Percentiles rank a stretch among this genome's conserved stretches.
These are phyloP conservation scores for Geranium incanum DNA, from an alignment of 441 rosid genomes.

Conservation along the genomic window DNA sequence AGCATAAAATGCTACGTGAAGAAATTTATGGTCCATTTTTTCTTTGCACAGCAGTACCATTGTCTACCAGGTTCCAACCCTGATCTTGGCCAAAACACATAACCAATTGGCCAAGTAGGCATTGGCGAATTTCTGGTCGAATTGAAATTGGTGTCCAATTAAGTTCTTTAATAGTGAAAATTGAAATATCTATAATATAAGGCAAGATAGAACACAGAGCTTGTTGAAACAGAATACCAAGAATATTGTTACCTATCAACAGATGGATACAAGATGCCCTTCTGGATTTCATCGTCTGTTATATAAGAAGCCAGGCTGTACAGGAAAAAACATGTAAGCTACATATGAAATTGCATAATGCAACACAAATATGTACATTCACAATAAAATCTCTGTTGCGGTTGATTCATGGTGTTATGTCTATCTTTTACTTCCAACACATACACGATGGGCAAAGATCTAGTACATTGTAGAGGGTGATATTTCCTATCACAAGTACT, in stretches of 20 bases:
- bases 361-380: not conserved
- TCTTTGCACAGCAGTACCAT: not conserved
- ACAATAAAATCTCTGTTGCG: not conserved
- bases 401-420: slow-evolving; percentile 2
- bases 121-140: not conserved
- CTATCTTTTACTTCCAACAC: not conserved
- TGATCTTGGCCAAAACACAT: not conserved
- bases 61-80: not conserved
- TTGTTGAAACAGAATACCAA: not conserved
- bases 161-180: not conserved
- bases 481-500: not conserved
- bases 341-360: not conserved
- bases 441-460: no score
- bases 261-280: slow-evolving; percentile 81
- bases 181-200: not conserved
- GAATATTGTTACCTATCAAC: slow-evolving; percentile 46
- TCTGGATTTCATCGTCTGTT: slow-evolving; percentile 68
- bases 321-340: slow-evolving; percentile 18
- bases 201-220: not conserved
- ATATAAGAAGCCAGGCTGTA: slow-evolving; percentile 94
- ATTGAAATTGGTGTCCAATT: not conserved
- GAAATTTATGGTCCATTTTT: not conserved
- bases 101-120: not conserved
- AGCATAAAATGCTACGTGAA: not conserved
- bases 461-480: not conserved